Conservation (phyloP, 1,284 basidiomycete species). For the Fomes fomentarius region DNA sequence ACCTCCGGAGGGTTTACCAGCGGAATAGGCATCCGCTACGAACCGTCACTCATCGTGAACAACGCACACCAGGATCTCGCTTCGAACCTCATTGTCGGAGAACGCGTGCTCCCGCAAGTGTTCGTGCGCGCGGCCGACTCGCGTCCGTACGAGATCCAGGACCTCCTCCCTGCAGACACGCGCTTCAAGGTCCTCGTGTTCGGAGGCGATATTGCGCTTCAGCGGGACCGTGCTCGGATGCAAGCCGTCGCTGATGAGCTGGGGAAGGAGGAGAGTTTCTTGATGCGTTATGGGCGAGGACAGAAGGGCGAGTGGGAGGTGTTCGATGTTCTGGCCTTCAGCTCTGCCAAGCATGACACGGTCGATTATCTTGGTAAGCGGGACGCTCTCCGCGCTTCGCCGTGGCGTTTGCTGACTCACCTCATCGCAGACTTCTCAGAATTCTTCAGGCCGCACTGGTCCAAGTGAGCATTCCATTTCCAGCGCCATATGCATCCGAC, state of each 20-base stretch:
- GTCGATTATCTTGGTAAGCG: constrained; percentile 43
- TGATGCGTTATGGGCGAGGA: constrained; percentile 35
- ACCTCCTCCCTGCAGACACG: constrained; percentile 65
- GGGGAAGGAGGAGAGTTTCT: constrained; percentile 39
- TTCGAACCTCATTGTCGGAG: constrained; percentile 53
- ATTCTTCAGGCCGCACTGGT: constrained; percentile 66
- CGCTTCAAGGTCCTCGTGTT: constrained; percentile 64
- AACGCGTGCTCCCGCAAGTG: constrained; percentile 61
- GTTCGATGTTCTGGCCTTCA: constrained; percentile 61
- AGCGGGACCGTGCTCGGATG: constrained; percentile 43
- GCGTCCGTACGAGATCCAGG: constrained; percentile 68
- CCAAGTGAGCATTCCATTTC: constrained; percentile 57
- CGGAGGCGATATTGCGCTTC: constrained; percentile 49
- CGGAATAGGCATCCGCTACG: constrained; percentile 68
- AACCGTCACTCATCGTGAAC: constrained; percentile 53
- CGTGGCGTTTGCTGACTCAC: not conserved
- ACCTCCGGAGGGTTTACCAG: constrained; percentile 62
- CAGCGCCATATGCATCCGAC: no score
- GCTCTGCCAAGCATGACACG: constrained; percentile 46
- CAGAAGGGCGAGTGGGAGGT: constrained; percentile 24
- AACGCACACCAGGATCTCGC: constrained; percentile 48
- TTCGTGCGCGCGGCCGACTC: constrained; percentile 67
- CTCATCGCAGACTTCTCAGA: constrained; percentile 43
- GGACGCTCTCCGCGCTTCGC: no score
- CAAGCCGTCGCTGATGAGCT: constrained; percentile 48